Base-by-base conservation (phyloP, 1,284 basidiomycete species). In the Ustilago curta region DNA sequence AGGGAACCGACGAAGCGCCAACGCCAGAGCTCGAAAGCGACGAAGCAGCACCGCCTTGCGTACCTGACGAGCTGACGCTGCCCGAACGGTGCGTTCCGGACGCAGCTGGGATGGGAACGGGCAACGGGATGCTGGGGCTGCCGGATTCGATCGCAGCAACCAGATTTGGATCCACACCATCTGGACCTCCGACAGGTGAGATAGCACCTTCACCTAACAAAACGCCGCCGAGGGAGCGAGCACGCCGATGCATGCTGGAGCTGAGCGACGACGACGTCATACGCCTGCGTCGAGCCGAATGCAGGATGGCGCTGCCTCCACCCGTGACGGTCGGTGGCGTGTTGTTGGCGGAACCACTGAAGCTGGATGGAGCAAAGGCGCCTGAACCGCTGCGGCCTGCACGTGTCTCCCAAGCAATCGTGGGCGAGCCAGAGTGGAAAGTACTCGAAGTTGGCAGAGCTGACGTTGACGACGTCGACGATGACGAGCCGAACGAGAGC, bases 131-230 rank as follows among this genome's bases (percentile, higher is more conserved):
- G 49, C 49, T 73, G 18, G 70, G 61, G 45, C 66, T 77, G 37
- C 72, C 68, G 23, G 72, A 70, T 8, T 77, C 70, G 59, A 84
- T 83, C 18, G 83, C 83, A 11, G 83, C 83, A 7, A 84, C 76
- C 11, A 84, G 63, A 16, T 76, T 76, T 0, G 83, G 83, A 61
- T 84, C 83, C 11, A 84, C 81, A 23, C 83, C 83, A 31, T 84
- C 83, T 4, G 82, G 81, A 8, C 83, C 83, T 37, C 83, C 83
- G 11, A 84, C 67, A 7, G 83, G 77, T 39, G 83, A 79, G 49
- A 76, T 53, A 27, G 70, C 62, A 25, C 73, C 66, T 40, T 76
- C 76, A 16, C 76, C 71, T 8, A 81, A 61, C 29, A 80, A 57
- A 11, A 64, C 67, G 18, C 77, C 79, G 21, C 78, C 79, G 11